Conservation (phyloP, 2,329 filamentous ascomycete species). For the Zopfia rhizophila region DNA sequence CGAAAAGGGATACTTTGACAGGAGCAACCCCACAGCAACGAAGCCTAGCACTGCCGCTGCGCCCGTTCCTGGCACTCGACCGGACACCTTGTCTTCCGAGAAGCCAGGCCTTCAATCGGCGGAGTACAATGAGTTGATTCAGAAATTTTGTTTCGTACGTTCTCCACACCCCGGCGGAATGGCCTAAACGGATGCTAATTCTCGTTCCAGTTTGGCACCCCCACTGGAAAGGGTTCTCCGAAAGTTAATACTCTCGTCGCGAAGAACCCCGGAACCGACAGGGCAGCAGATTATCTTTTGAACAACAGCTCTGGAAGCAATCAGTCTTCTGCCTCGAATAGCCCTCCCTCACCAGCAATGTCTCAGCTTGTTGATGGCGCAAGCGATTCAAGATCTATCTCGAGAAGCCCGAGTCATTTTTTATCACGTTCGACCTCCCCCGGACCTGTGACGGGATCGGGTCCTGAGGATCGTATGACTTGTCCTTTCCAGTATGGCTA, state of each 20-base stretch:
- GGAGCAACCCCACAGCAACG: conserved; percentile 53
- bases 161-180: conserved; percentile 54
- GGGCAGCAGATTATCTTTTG: conserved; percentile 40
- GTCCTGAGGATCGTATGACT: conserved; percentile 51
- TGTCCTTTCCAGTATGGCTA: conserved; percentile 57
- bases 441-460: conserved; percentile 52
- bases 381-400: conserved; percentile 39
- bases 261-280: conserved; percentile 39
- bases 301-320: conserved; percentile 41
- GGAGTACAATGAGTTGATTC: conserved; percentile 95
- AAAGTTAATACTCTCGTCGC: conserved; percentile 38
- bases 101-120: conserved; percentile 82
- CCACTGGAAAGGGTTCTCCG: conserved; percentile 53
- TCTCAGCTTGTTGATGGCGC: conserved; percentile 52
- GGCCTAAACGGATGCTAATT: conserved; percentile 53
- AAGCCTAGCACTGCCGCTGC: conserved; percentile 35
- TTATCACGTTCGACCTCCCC: conserved; percentile 55
- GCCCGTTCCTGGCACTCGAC: conserved; percentile 56
- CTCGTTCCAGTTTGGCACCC: conserved; percentile 61
- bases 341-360: conserved; percentile 48
- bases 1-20: conserved; percentile 43
- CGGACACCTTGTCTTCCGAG: conserved; percentile 66
- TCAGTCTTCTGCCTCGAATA: conserved; percentile 49
- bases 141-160: conserved; percentile 99
- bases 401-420: conserved; percentile 47